These are phyloP conservation scores for Suillus lakei DNA, from an alignment of 768 basidiomycete species.

Conservation along the genomic window DNA sequence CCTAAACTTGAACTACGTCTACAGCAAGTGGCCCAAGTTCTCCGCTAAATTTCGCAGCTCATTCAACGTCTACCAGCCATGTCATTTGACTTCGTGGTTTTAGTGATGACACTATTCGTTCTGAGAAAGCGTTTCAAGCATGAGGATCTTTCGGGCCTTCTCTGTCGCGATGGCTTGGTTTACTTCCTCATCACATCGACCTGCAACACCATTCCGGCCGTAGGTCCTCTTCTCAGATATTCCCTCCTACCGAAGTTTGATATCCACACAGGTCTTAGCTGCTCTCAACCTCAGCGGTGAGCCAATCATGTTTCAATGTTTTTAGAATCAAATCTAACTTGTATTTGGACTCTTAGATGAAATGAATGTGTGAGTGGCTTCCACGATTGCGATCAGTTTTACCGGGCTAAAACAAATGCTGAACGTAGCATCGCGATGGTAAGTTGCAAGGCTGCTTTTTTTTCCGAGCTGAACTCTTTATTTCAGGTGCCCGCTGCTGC, in stretches of 20 bases:
- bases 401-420: neutral
- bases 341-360: slow-evolving; percentile 40
- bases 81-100: slow-evolving; percentile 68
- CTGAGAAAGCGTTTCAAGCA: slow-evolving; percentile 50
- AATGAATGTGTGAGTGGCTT: slow-evolving; percentile 62
- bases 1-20: slow-evolving; percentile 70
- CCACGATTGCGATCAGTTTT: neutral
- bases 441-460: slow-evolving; percentile 18
- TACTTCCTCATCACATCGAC: slow-evolving; percentile 71
- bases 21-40: slow-evolving; percentile 51
- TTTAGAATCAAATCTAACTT: slow-evolving; percentile 10
- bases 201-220: slow-evolving; percentile 71
- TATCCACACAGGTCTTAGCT: slow-evolving; percentile 51
- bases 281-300: slow-evolving; percentile 63
- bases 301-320: slow-evolving; percentile 22
- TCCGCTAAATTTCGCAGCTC: slow-evolving; percentile 6
- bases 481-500: slow-evolving; percentile 67
- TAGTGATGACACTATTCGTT: slow-evolving; percentile 57
- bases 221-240: slow-evolving; percentile 37
- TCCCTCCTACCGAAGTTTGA: neutral
- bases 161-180: slow-evolving; percentile 75
- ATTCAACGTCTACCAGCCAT: slow-evolving; percentile 50
- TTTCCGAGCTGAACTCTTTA: slow-evolving; percentile 3
- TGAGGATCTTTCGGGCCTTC: slow-evolving; percentile 68
- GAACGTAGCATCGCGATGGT: slow-evolving; percentile 57